These are phyloP conservation scores for Sabuloglossum arenarium DNA, from an alignment of 495 filamentous ascomycete genomes.

Conservation along the genomic window DNA sequence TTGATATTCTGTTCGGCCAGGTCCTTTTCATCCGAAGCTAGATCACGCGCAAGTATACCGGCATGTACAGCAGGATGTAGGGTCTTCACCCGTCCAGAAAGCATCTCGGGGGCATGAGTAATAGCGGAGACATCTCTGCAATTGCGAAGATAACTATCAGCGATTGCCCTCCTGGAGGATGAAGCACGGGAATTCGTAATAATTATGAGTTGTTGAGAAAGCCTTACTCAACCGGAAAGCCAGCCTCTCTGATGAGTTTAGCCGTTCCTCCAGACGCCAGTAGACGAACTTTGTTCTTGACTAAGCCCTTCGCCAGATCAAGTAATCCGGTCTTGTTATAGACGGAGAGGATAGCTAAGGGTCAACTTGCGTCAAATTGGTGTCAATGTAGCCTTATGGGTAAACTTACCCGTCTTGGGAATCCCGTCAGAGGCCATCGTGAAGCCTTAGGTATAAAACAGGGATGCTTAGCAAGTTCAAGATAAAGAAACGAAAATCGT, in stretches of 20 bases:
- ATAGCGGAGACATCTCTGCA: conserved; percentile 84
- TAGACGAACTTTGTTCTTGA: conserved; percentile 76
- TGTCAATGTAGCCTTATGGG: background rate
- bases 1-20: conserved; percentile 89
- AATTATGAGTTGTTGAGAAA: conserved; percentile 5
- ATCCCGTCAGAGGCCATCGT: background rate
- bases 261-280: conserved; percentile 87
- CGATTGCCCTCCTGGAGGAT: background rate
- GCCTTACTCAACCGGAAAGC: conserved; percentile 73
- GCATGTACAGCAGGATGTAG: conserved; percentile 90
- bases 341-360: conserved; percentile 76
- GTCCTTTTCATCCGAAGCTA: conserved; percentile 86
- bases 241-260: conserved; percentile 85
- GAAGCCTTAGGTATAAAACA: background rate
- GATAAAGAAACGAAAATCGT: too few relatives aligned
- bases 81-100: conserved; percentile 89
- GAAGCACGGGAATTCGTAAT: background rate
- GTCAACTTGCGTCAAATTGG: background rate
- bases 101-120: conserved; percentile 96
- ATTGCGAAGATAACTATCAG: background rate
- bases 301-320: conserved; percentile 86
- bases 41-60: conserved; percentile 78
- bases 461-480: too few relatives aligned
- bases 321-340: conserved; percentile 96
- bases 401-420: background rate